phyloP scores from a whole-genome alignment of 177 flowering plant species.

The Vitis hybrid region DNA sequence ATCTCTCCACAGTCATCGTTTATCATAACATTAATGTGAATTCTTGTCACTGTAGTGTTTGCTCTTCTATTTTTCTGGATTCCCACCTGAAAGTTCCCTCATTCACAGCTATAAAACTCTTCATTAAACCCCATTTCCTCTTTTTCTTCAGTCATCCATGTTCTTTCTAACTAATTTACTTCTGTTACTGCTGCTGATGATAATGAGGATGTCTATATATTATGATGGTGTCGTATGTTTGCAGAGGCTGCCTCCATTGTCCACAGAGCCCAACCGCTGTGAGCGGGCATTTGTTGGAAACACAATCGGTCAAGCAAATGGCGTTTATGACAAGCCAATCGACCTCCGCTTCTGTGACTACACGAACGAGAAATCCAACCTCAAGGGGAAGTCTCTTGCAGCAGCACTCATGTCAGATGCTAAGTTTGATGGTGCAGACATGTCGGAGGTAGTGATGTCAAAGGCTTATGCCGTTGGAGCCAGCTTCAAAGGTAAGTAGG shows the following conservation, averaged over 20 bases:
- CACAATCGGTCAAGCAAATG: constrained; percentile 98
- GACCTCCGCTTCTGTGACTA: constrained; percentile 95
- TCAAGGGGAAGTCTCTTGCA: constrained; percentile 89
- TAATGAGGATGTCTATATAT: neutral
- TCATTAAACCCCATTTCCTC: too few species aligned
- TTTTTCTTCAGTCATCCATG: too few species aligned
- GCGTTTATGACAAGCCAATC: constrained; percentile 92
- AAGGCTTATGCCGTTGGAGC: constrained; percentile 99
- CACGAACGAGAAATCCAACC: constrained; percentile 82
- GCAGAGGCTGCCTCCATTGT: constrained; percentile 91
- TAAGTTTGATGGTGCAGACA: constrained; percentile 97
- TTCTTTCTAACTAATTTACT: neutral
- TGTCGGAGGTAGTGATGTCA: constrained; percentile 97
- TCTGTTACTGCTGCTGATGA: neutral
- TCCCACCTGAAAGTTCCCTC: too few species aligned
- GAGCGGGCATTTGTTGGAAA: constrained; percentile 92
- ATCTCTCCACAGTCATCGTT: too few species aligned
- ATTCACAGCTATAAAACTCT: too few species aligned
- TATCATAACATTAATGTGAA: too few species aligned
- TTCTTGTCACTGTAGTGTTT: too few species aligned
- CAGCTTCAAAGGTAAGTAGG: constrained; percentile 79
- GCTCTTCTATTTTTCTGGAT: too few species aligned
- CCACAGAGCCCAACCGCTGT: constrained; percentile 87
- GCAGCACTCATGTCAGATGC: constrained; percentile 97
- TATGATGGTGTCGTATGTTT: constrained; percentile 7